phyloP scores from a whole-genome alignment of 139 green algal genomes.

The Chlorokybus atmophyticus region DNA sequence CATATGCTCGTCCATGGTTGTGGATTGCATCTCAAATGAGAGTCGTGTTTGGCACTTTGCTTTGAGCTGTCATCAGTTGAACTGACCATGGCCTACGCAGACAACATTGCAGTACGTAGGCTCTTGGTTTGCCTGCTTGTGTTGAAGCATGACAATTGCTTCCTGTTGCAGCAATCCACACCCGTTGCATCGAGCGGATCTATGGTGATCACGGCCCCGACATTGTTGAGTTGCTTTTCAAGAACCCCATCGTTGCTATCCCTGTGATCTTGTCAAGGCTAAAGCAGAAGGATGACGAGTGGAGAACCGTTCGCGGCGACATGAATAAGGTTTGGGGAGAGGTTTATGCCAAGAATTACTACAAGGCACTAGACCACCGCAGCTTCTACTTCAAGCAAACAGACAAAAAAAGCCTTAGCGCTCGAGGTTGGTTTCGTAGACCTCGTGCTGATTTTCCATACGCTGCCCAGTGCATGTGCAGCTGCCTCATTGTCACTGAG shows the following conservation, averaged over 20 bases:
- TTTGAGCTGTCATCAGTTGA: no score
- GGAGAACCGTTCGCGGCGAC: conserved; percentile 39
- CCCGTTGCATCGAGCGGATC: conserved; percentile 61
- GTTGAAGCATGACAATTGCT: no score
- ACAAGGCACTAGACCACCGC: conserved; percentile 94
- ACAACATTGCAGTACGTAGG: no score
- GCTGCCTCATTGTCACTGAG: no score
- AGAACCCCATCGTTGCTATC: conserved; percentile 71
- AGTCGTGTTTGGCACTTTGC: no score
- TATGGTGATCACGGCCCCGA: conserved; percentile 53
- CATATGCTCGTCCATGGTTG: no score
- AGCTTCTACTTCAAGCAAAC: conserved; percentile 99
- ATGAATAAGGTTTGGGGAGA: conserved; percentile 60
- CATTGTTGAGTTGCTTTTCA: conserved; percentile 65
- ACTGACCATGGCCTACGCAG: no score
- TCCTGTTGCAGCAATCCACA: conserved; percentile 13
- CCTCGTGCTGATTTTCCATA: no score
- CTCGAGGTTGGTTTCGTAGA: conserved; percentile 57
- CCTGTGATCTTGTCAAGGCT: conserved; percentile 73
- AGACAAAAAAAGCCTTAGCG: conserved; percentile 85
- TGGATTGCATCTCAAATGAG: no score
- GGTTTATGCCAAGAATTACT: conserved; percentile 92
- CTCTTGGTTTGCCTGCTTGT: no score
- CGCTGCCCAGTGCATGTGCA: no score
- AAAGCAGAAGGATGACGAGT: conserved; percentile 87